A percentile compares a stretch with the other conserved stretches of the same genome.
phyloP scores from a whole-genome alignment of 139 green algal species.

The Asterochloris erici region DNA sequence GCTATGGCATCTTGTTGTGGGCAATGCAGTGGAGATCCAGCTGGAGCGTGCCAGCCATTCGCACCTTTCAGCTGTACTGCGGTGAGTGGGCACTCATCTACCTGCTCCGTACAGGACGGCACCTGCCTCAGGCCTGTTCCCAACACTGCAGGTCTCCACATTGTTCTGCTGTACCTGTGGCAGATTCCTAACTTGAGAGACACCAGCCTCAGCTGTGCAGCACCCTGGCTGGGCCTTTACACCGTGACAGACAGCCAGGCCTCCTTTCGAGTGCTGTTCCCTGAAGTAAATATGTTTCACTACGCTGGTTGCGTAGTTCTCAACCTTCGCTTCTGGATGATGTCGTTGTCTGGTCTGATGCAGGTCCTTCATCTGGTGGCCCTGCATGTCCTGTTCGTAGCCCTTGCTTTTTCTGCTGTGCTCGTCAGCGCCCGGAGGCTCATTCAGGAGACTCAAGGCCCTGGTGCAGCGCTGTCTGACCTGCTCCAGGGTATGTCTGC shows the following conservation, averaged over 20 bases:
- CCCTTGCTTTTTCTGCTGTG: constrained; percentile 11
- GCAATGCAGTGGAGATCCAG: not conserved
- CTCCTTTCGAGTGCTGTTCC: not conserved
- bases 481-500: constrained; percentile 1
- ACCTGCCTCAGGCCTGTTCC: not conserved
- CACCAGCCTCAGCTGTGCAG: not conserved
- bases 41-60: not conserved
- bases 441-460: not conserved
- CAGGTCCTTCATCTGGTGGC: constrained; percentile 23
- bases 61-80: not conserved
- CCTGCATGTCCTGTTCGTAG: constrained; percentile 22
- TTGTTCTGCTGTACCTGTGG: constrained; percentile 33
- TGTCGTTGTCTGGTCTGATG: not conserved
- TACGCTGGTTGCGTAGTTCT: not conserved
- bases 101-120: not conserved
- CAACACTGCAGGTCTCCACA: constrained; percentile 17
- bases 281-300: not conserved
- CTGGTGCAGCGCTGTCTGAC: constrained; percentile 5
- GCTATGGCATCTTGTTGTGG: constrained; percentile 14
- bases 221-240: constrained; percentile 27
- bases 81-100: not conserved
- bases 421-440: not conserved
- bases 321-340: not conserved
- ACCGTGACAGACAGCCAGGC: not conserved
- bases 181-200: constrained; percentile 16